phyloP scores from a whole-genome alignment of 768 basidiomycete genomes.

The Agaricus blazei region DNA sequence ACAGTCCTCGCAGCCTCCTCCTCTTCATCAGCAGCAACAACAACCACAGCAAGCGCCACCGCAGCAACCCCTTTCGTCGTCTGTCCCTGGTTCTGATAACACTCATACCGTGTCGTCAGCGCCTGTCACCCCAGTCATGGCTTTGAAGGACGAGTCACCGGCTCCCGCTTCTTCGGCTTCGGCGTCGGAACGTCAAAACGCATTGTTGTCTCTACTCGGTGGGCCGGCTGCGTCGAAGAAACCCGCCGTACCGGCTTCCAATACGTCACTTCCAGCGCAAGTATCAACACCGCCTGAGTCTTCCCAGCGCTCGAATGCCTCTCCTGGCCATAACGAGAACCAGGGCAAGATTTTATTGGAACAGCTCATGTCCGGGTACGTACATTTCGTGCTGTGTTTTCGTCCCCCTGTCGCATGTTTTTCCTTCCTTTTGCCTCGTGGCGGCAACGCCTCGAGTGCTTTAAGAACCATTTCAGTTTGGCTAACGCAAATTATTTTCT shows the following conservation, averaged over 20 bases:
- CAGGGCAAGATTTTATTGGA: slow-evolving; percentile 69
- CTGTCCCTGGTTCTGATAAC: slow-evolving; percentile 16
- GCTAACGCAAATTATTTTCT: slow-evolving; percentile 4
- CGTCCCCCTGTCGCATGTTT: slow-evolving; percentile 19
- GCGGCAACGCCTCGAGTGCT: neutral
- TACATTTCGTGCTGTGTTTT: slow-evolving; percentile 14
- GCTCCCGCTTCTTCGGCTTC: slow-evolving; percentile 37
- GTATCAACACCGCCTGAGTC: slow-evolving; percentile 68
- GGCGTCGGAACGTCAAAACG: slow-evolving; percentile 66
- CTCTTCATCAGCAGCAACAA: slow-evolving; percentile 18
- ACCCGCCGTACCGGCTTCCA: slow-evolving; percentile 11
- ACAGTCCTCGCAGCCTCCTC: slow-evolving; percentile 13
- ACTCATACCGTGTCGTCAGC: slow-evolving; percentile 26
- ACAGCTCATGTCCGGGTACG: slow-evolving; percentile 79
- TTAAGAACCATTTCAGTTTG: slow-evolving; percentile 22
- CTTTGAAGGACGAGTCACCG: slow-evolving; percentile 39
- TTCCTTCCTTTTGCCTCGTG: slow-evolving; percentile 13
- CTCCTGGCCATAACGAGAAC: slow-evolving; percentile 54
- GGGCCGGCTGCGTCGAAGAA: slow-evolving; percentile 25
- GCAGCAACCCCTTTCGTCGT: slow-evolving; percentile 12
- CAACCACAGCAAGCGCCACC: slow-evolving; percentile 22
- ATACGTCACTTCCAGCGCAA: slow-evolving; percentile 27
- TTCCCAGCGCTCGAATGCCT: slow-evolving; percentile 48
- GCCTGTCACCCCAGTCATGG: slow-evolving; percentile 36
- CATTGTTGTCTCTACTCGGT: slow-evolving; percentile 66